Base-by-base conservation (phyloP, 2,329 filamentous ascomycete species). In the Talaromyces sp. region DNA sequence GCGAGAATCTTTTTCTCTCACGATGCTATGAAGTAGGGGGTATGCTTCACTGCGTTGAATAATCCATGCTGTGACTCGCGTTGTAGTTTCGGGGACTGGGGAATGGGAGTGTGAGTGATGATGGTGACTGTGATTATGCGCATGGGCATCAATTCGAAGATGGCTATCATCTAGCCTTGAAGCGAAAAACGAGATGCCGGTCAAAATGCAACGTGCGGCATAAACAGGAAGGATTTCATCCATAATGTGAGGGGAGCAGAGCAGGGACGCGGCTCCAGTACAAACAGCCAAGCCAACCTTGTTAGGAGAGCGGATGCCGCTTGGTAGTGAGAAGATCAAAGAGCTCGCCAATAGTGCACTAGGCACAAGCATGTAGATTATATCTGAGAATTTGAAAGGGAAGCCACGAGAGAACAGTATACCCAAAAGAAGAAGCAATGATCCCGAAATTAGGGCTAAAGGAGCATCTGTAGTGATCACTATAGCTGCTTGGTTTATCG, bases 1-100 rank as follows among this genome's bases (percentile, higher is more conserved):
- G 53, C 94, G 84, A 14, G 93, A 97, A 70, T 99, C 93, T 65
- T 91, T 91, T 67, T 97, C 93, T 13, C 87, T 85, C 64, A 99
- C 76, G 53, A 99, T 91, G 48, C 90, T 88, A 68, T 97, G 86
- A 16, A 97, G 66, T 30, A 97, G 80, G 0, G 93, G 92, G 69
- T 87, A 90, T 22, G 80, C 79, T 44, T 87, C 82, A 10, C 86
- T 87, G 49, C 83, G 80, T 0, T 81, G 81, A n/a, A 97, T 78
- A 3, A 97, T 71, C 50, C 87, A 82, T 13, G 80, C 83, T 0
- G 93, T 96, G 35, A 96, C 78, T 42, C 75, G 78, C 0, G 91
- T 95, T 36, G 47, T 43, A 20, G 84, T 80, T 42, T 75, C 69
- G 1, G 65, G 64, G 33, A 77, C 71, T 6, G 77, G 66, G 16